A percentile compares a stretch with the other conserved stretches of the same genome.
Conservation (phyloP, 768 basidiomycete species). For the Boletus rubescentipes region DNA sequence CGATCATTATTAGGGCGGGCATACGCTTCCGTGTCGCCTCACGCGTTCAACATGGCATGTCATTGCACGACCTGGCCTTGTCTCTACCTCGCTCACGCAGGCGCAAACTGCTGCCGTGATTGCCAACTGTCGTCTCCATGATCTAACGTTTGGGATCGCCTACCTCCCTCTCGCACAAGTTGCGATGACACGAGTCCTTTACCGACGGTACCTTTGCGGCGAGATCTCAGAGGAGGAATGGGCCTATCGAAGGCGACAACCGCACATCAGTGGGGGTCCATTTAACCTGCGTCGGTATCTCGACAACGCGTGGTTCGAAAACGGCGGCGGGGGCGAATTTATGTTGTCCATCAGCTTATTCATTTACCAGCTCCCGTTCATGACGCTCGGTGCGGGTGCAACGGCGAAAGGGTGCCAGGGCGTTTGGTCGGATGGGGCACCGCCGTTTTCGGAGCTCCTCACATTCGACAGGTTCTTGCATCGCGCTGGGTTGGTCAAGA, state of each 20-base stretch:
- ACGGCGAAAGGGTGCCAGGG: not conserved
- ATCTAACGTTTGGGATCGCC: slow-evolving; percentile 51
- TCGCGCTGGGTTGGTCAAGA: slow-evolving; percentile 39
- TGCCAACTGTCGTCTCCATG: slow-evolving; percentile 39
- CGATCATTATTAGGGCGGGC: slow-evolving; percentile 46
- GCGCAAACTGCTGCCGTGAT: slow-evolving; percentile 34
- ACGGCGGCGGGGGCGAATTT: slow-evolving; percentile 47
- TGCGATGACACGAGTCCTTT: slow-evolving; percentile 50
- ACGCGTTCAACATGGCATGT: slow-evolving; percentile 35
- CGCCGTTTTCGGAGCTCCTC: slow-evolving; percentile 42
- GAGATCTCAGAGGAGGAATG: slow-evolving; percentile 52
- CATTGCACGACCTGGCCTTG: slow-evolving; percentile 36
- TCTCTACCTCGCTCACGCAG: slow-evolving; percentile 25
- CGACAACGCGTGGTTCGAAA: slow-evolving; percentile 44
- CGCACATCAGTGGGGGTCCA: slow-evolving; percentile 49
- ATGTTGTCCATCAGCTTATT: slow-evolving; percentile 44
- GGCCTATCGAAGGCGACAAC: slow-evolving; percentile 48
- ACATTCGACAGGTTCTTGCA: slow-evolving; percentile 46
- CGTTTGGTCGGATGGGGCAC: slow-evolving; percentile 23
- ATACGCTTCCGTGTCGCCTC: slow-evolving; percentile 48
- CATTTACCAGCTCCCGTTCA: slow-evolving; percentile 44
- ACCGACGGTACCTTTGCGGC: slow-evolving; percentile 45
- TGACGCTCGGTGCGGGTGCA: slow-evolving; percentile 37
- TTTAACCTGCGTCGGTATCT: slow-evolving; percentile 52
- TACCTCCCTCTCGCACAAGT: slow-evolving; percentile 51